phyloP scores from a whole-genome alignment of 2,329 filamentous ascomycete genomes.

The Emergomyces pasteurianus region DNA sequence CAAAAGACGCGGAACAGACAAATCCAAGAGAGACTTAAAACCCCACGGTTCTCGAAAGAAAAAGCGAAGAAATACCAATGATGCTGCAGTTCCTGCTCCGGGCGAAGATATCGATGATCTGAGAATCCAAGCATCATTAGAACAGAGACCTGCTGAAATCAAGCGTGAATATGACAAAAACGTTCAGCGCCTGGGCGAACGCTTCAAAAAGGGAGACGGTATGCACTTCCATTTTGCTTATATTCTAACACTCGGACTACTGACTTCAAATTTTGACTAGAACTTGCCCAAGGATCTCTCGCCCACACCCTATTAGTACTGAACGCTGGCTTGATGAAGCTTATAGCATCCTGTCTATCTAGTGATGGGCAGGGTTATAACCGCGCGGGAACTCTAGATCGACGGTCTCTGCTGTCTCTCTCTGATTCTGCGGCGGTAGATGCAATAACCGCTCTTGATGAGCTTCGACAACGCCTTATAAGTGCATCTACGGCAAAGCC shows the following conservation, averaged over 20 bases:
- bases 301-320: constrained; percentile 1
- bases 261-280: not conserved
- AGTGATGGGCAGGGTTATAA: not conserved
- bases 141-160: constrained; percentile 1
- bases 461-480: constrained; percentile 2
- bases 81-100: not conserved
- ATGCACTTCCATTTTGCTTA: not conserved
- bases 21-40: not conserved
- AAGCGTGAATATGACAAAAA: not conserved
- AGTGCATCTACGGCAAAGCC: not conserved
- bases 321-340: constrained; percentile 3
- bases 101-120: not conserved
- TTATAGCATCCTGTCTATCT: not conserved
- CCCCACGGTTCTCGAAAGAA: not conserved
- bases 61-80: not conserved
- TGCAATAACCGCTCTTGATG: constrained; percentile 1
- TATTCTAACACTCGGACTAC: not conserved
- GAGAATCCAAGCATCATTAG: not conserved
- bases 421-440: constrained; percentile 1
- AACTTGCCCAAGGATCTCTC: constrained; percentile 1
- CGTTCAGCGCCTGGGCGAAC: not conserved
- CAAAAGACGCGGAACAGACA: not conserved
- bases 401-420: constrained; percentile 1
- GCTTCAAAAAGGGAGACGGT: constrained; percentile 3
- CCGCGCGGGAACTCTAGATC: not conserved